Evolutionary conservation across 1,139 yeast species (phyloP), one percentile per base, ranked within the genome.

Genomic region (Lodderomyces parapsilosis): DNA sequence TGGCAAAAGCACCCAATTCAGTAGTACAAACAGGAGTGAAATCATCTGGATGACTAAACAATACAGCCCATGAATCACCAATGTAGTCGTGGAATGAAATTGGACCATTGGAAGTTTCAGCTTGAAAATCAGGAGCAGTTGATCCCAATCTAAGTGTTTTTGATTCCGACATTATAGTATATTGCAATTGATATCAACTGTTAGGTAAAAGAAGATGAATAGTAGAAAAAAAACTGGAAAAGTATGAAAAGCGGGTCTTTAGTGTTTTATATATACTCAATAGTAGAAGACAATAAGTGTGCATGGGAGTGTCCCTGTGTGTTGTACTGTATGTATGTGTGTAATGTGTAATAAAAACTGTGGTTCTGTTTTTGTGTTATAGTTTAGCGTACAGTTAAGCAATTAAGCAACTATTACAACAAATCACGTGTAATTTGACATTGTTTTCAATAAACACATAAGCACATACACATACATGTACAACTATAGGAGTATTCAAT

Each of bases 1-100:
- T 81, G 56, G 93, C 90, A 57, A 87, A 86, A 9, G 94, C 95
- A 50, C 95, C 95, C 52, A 87, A 76, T 71, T 87, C 96, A 46
- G 95, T 87, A 53, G 95, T 87, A 70, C 96, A 87, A 42, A 87
- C 93, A 43, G 95, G 95, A 40, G 96, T 87, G 73, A 83, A 86
- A 60, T 86, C 94, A 59, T 83, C 94, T 49, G 96, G 95, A 66
- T 87, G 95, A 33, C 91, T 83, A 70, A 87, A 87, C 56, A 87
- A 75, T 45, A 87, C 79, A 44, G 80, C 83, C 95, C 96, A 87
- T 47, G 78, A 68, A 64, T 81, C 80, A 38, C 88, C 90, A 49
- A 83, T 74, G 71, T 71, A 87, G 52, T 85, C 82, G 68, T 87
- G 86, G 76, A 87, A 86, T 55, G 77, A 79, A 57, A 87, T 79